Conservation (phyloP, 2,329 filamentous ascomycete species). For the Talaromyces sp. region DNA sequence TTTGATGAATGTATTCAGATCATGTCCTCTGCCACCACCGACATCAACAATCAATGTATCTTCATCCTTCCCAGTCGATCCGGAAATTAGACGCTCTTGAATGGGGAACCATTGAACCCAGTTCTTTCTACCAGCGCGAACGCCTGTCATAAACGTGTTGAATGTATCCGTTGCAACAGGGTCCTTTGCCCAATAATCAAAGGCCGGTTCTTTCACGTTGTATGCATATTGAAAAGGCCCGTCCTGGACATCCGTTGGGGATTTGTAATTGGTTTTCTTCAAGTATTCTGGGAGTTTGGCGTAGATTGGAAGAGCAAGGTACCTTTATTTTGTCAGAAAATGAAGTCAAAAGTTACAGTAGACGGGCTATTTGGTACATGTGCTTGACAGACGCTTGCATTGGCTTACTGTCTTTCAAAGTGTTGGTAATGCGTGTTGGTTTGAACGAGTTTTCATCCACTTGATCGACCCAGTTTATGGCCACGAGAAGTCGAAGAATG, state of each 20-base stretch:
- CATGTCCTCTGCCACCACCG: constrained; percentile 13
- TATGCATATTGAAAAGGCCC: constrained; percentile 19
- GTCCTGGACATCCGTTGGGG: constrained; percentile 10
- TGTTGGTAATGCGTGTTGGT: constrained; percentile 6
- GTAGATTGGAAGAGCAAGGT: constrained; percentile 4
- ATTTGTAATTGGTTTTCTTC: constrained; percentile 4
- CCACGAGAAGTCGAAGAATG: constrained; percentile 9
- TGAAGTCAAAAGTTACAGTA: not conserved
- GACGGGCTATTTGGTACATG: not conserved
- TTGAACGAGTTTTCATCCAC: constrained; percentile 2
- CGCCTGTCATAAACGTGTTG: constrained; percentile 22
- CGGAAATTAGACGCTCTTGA: constrained; percentile 18
- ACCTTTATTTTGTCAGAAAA: not conserved
- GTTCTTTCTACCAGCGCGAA: constrained; percentile 10
- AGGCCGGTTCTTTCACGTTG: constrained; percentile 12
- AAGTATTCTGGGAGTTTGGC: constrained; percentile 9
- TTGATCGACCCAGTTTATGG: constrained; percentile 11
- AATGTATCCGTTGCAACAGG: constrained; percentile 13
- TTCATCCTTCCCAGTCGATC: constrained; percentile 7
- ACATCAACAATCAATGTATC: constrained; percentile 18
- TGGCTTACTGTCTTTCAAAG: constrained; percentile 4
- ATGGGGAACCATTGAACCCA: constrained; percentile 22
- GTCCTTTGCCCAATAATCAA: constrained; percentile 14
- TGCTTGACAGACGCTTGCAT: constrained; percentile 9
- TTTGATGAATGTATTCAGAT: constrained; percentile 18